A percentile compares a stretch with the other conserved stretches of the same genome.
These are phyloP conservation scores for Torulaspora maleeae DNA, from an alignment of 805 yeast species.

Conservation along the genomic window DNA sequence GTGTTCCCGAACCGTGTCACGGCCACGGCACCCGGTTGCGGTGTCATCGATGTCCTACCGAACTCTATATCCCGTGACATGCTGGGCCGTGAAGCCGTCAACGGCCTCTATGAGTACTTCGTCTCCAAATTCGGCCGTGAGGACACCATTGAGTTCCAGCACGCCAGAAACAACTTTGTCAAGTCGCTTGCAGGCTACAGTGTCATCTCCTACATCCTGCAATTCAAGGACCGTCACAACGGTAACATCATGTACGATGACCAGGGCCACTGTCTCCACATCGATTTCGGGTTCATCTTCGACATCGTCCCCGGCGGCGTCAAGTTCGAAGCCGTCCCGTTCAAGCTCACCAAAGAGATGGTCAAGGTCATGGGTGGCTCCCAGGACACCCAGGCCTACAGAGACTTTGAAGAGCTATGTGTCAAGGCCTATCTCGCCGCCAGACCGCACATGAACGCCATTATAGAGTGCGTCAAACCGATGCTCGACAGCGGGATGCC, in stretches of 20 bases:
- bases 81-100: conserved; percentile 98
- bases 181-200: conserved; percentile 94
- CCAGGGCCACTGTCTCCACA: conserved; percentile 90
- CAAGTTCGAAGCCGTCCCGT: conserved; percentile 96
- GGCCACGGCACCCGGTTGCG: conserved; percentile 99
- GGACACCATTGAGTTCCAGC: conserved; percentile 79
- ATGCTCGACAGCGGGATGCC: conserved; percentile 96
- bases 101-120: conserved; percentile 90
- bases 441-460: conserved; percentile 81
- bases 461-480: conserved; percentile 79
- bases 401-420: conserved; percentile 92
- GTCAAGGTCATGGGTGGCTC: conserved; percentile 93
- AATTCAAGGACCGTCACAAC: conserved; percentile 95
- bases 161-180: conserved; percentile 87
- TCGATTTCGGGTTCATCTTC: conserved; percentile 97
- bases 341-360: conserved; percentile 95
- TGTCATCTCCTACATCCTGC: conserved; percentile 81
- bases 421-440: conserved; percentile 87
- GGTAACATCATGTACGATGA: conserved; percentile 97
- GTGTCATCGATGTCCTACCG: conserved; percentile 96
- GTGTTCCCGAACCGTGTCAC: conserved; percentile 94
- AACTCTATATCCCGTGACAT: conserved; percentile 93
- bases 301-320: conserved; percentile 99
- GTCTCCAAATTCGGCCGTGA: conserved; percentile 94
- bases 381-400: conserved; percentile 75